Evolutionary conservation across 2,329 filamentous ascomycete genomes (phyloP), one percentile per base, ranked within the genome.

Genomic region (Sporothrix variecibatus): DNA sequence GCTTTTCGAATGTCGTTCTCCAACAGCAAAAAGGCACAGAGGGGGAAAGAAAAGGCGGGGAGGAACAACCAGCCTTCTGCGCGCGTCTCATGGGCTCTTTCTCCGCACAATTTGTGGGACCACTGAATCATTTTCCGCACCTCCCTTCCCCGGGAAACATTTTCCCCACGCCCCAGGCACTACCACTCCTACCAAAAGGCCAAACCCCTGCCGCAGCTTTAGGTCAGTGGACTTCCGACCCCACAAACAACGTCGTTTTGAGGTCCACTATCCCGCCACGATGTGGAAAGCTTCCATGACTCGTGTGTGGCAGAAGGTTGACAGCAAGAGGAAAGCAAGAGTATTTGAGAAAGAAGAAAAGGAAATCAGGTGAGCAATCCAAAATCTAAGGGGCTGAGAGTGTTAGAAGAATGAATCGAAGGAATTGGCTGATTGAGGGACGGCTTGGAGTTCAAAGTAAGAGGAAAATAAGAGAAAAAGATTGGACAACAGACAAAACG

Each of bases 131-230:
- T 43, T 68, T 53, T 20, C 71, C 71, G 60, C 23, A 4, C 49
- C 31, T 43, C 17, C 31, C 49, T 58, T 56, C 60, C 34, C 60
- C 71, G 71, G 71, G 64, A 67, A 72, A 72, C 71, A 56, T 72
- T 72, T 72, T 69, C 71, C 71, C 71, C 71, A 56, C 60, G 71
- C 43, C 28, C 40, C 64, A 49, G 38, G 64, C 40, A 9, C 34
- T 34, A 8, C 34, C 34, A 2, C 34, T 34, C n/a, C 26, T 23
- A 20, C 20, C 20, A 65, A 8, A 17, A 51, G 17, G 51, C 15
- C 28, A 20, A 7, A 60, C 26, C 46, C 12, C 31, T 28, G 34
- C 34, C 34, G 34, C 34, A 34, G 34, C 34, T 34, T 34, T 8
- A 43, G 26, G 56, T 38, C 26, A 51, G 26, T 72, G 56, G 17